Evolutionary conservation across 2,329 filamentous ascomycete genomes (phyloP), one percentile per base, ranked within the genome.

Genomic region (Colletotrichum destructivum): DNA sequence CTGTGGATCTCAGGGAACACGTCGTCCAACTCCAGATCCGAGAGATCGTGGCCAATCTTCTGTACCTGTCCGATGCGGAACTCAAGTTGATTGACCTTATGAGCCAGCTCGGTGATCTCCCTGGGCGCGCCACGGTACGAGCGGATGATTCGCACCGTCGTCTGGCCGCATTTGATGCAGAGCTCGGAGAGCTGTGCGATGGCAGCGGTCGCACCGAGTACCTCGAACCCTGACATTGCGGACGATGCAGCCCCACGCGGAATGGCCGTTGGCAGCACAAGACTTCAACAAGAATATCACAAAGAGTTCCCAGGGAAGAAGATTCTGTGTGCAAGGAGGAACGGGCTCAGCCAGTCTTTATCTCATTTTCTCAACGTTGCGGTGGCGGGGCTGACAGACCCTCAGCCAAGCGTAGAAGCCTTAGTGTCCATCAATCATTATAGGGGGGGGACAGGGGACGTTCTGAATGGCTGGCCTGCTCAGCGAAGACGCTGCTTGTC

Each of bases 1-100:
- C 61, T 47, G 35, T 64, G 51, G 35, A 46, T 40, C 21, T 55
- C 61, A 1, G 61, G 61, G 12, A 64, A 38, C 4, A 64, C 46
- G 8, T 64, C 61, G 47, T 64, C 61, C 47, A 64, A 21, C 3
- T 55, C 61, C 7, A 40, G 40, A 9, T 64, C 26, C 2, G 61
- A 64, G n/a, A 64, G 35, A 16, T 55, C 51, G 11, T 38, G 15
- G 11, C 46, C 61, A 18, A 64, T 9, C 12, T 44, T 26, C 57
- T 46, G 57, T 3, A 61, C n/a, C 38, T 61, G 57, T 21, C 38
- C 35, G 7, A 61, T 44, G 21, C 31, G 46, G 44, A 51, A 62
- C 42, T 49, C 49, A 5, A 62, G 44, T 1, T 8, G 26, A 2
- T 62, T 21, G 15, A 51, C 15, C 12, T 62, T 62, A 4, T 31